phyloP scores from a whole-genome alignment of 441 rosid species.

The Codiaeum variegatum region DNA sequence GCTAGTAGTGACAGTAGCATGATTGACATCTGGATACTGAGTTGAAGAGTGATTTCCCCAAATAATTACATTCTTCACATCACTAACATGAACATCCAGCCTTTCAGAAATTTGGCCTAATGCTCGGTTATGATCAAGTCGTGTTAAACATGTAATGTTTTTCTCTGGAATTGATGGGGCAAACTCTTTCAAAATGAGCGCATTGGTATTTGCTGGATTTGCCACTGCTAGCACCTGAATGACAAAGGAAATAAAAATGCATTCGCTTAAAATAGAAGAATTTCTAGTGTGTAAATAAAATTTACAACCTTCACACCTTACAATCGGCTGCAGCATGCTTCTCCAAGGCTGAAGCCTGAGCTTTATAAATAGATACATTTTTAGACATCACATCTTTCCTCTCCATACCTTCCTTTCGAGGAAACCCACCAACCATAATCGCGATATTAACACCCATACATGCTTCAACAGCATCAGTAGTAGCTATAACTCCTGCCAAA shows the following conservation, averaged over 20 bases:
- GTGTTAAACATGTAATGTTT: slow-evolving; percentile 74
- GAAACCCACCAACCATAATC: slow-evolving; percentile 97
- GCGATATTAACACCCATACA: slow-evolving; percentile 84
- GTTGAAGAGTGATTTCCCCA: slow-evolving; percentile 99
- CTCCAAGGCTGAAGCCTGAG: slow-evolving; percentile 91
- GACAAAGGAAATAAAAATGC: slow-evolving; percentile 1
- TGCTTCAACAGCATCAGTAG: slow-evolving; percentile 84
- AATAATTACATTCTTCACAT: slow-evolving; percentile 64
- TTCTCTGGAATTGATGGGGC: slow-evolving; percentile 77
- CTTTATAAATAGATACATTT: slow-evolving; percentile 88
- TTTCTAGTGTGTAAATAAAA: no score
- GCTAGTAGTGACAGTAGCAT: slow-evolving; percentile 44
- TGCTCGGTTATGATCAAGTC: slow-evolving; percentile 83
- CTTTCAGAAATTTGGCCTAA: slow-evolving; percentile 62
- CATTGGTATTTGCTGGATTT: slow-evolving; percentile 88
- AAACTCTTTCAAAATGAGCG: slow-evolving; percentile 67
- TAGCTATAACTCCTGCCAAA: slow-evolving; percentile 79
- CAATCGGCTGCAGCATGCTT: slow-evolving; percentile 86
- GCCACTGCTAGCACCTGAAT: slow-evolving; percentile 67
- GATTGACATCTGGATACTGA: slow-evolving; percentile 79
- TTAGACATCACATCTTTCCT: slow-evolving; percentile 95
- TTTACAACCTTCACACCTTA: slow-evolving; percentile 47
- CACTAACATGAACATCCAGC: slow-evolving; percentile 49
- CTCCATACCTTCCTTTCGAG: slow-evolving; percentile 96
- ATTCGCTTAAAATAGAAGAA: background rate